Conservation (phyloP, 306 rosid genomes). For the Quercus dentata region DNA sequence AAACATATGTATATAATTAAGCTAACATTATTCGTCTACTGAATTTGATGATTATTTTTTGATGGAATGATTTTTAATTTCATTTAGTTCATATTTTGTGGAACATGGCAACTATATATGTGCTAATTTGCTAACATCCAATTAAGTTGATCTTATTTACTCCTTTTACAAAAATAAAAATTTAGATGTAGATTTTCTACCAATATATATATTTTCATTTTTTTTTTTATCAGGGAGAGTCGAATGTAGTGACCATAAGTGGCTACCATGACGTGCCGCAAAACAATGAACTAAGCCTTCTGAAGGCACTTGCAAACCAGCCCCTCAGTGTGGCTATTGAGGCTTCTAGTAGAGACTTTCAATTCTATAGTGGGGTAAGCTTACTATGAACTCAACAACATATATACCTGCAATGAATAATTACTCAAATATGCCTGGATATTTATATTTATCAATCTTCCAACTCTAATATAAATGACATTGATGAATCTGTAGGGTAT, state of each 20-base stretch:
- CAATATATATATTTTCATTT: neutral
- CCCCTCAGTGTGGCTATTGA: slow-evolving; percentile 89
- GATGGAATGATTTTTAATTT: no score
- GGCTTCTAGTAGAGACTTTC: slow-evolving; percentile 84
- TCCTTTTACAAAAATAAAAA: no score
- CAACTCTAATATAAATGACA: neutral
- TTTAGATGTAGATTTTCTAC: no score
- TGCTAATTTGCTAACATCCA: no score
- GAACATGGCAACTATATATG: no score
- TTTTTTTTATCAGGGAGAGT: slow-evolving; percentile 43
- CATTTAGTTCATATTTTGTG: no score
- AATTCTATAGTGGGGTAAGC: slow-evolving; percentile 84
- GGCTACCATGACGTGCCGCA: slow-evolving; percentile 85
- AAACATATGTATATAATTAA: no score
- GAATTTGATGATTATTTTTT: no score
- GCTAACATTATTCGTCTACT: no score
- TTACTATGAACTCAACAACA: neutral
- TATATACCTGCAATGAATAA: no score
- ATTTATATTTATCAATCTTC: neutral
- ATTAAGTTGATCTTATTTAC: no score
- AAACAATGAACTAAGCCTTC: slow-evolving; percentile 67
- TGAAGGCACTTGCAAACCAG: slow-evolving; percentile 87
- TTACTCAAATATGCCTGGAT: neutral
- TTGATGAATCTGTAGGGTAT: slow-evolving; percentile 46
- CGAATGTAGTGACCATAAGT: slow-evolving; percentile 55